These are phyloP conservation scores for Ceratobasidium sp. DNA, from an alignment of 1,284 basidiomycete species.

Conservation along the genomic window DNA sequence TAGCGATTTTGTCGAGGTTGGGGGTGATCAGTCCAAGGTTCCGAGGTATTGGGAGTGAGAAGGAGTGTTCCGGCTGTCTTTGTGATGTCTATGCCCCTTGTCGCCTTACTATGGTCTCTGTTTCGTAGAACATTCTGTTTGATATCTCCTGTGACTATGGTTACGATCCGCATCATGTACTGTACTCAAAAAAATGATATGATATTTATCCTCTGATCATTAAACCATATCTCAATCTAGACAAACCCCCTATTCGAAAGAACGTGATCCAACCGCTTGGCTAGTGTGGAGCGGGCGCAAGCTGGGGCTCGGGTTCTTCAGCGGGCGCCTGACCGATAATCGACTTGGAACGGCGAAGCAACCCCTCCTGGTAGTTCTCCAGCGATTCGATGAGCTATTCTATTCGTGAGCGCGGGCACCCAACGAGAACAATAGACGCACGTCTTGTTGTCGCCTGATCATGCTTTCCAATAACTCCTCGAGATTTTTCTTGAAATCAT, in stretches of 20 bases:
- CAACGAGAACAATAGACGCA: constrained; percentile 54
- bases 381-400: constrained; percentile 71
- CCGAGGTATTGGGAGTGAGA: constrained; percentile 77
- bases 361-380: constrained; percentile 76
- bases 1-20: constrained; percentile 81
- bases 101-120: constrained; percentile 2
- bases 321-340: constrained; percentile 39
- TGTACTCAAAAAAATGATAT: constrained; percentile 46
- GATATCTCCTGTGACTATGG: not conserved
- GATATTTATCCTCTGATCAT: constrained; percentile 34
- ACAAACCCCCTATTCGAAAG: not conserved
- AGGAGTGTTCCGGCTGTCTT: not conserved
- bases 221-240: not conserved
- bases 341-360: constrained; percentile 59
- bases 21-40: constrained; percentile 69
- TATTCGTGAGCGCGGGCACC: not conserved
- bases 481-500: constrained; percentile 84
- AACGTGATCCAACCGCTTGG: not conserved
- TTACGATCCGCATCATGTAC: constrained; percentile 17
- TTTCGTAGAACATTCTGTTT: constrained; percentile 1
- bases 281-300: not conserved
- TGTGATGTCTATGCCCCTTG: not conserved
- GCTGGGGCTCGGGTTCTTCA: constrained; percentile 10
- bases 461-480: constrained; percentile 84
- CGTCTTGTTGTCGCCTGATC: constrained; percentile 84